A percentile compares a stretch with the other conserved stretches of the same genome.
Conservation (phyloP, 495 filamentous ascomycete species). For the Tuber brumale region DNA sequence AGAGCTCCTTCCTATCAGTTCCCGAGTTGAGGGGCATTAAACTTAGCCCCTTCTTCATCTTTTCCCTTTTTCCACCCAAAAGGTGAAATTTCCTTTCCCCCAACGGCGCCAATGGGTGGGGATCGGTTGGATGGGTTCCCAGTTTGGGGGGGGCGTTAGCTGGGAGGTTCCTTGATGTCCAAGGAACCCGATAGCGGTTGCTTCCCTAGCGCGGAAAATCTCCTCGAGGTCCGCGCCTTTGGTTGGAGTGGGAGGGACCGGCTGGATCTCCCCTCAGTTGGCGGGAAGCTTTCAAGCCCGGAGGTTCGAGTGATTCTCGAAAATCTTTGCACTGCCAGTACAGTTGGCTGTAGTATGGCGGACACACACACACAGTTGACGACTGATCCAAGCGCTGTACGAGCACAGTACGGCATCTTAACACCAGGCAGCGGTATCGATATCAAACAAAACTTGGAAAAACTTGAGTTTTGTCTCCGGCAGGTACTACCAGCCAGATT, state of each 20-base stretch:
- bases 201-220: constrained; percentile 1
- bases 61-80: not conserved
- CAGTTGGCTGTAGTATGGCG: not conserved
- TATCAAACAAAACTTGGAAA: not conserved
- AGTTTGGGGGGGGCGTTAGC: not conserved
- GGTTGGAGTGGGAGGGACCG: not conserved
- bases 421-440: not conserved
- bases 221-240: not conserved
- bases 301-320: not conserved
- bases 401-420: too few species aligned
- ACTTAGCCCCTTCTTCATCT: constrained; percentile 9
- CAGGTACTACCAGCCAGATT: not conserved
- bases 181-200: not conserved
- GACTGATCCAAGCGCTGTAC: not conserved
- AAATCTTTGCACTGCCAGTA: not conserved
- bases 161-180: not conserved
- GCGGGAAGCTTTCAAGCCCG: not conserved
- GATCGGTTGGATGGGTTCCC: not conserved
- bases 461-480: not conserved
- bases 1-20: constrained; percentile 5
- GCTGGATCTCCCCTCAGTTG: not conserved
- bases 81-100: not conserved
- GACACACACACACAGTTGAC: not conserved
- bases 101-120: not conserved
- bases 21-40: not conserved